phyloP scores from a whole-genome alignment of 805 yeast genomes.

The Babjeviella inositovora region DNA sequence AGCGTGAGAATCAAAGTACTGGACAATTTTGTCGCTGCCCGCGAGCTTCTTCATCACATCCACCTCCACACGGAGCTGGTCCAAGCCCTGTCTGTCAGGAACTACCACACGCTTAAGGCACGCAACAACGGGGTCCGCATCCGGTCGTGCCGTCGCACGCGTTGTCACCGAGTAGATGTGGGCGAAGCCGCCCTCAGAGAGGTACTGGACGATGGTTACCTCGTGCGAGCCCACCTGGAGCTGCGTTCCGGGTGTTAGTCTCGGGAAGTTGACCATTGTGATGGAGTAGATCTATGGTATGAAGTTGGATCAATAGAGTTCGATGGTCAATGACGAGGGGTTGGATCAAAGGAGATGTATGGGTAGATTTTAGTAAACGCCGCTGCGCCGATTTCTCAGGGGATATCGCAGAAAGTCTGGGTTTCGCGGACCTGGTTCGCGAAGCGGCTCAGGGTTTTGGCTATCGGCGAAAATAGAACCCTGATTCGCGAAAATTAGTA shows the following conservation, averaged over 20 bases:
- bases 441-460: no score
- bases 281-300: no score
- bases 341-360: no score
- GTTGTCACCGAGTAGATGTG: conserved; percentile 56
- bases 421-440: no score
- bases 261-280: no score
- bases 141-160: conserved; percentile 22
- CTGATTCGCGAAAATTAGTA: no score
- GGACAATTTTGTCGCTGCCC: conserved; percentile 42
- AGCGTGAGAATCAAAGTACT: conserved; percentile 66
- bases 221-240: conserved; percentile 23
- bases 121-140: conserved; percentile 29
- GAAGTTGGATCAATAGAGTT: no score
- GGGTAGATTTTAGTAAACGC: no score
- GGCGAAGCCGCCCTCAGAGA: conserved; percentile 55
- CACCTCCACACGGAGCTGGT: conserved; percentile 55
- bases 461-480: no score
- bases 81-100: conserved; percentile 52
- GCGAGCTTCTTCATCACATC: conserved; percentile 60
- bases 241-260: conserved; percentile 18
- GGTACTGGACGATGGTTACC: conserved; percentile 12
- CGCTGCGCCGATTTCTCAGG: no score
- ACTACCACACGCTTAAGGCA: conserved; percentile 67
- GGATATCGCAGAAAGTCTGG: no score
- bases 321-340: no score